Conservation (phyloP, 257 asterid genomes). For the Oldenlandia corymbosa region DNA sequence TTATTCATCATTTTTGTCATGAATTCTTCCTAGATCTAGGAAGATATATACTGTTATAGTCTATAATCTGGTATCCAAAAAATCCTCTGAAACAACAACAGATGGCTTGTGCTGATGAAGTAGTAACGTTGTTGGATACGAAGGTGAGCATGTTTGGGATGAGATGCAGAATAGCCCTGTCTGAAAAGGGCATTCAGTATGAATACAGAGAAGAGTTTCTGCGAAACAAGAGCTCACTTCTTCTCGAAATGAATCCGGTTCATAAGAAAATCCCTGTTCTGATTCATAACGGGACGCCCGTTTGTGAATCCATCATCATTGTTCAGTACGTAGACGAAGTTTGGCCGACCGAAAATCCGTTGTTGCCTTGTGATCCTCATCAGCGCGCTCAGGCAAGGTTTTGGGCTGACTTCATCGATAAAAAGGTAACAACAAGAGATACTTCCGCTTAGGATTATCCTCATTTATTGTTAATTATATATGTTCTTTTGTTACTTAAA, state of each 20-base stretch:
- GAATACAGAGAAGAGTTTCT: constrained; percentile 13
- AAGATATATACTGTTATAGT: too few relatives aligned
- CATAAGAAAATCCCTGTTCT: constrained; percentile 25
- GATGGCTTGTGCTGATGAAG: constrained; percentile 5
- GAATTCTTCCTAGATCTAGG: too few relatives aligned
- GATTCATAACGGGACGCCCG: constrained; percentile 21
- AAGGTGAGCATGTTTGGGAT: constrained; percentile 18
- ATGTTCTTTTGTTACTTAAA: too few relatives aligned
- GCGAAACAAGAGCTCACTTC: constrained; percentile 18
- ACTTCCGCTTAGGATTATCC: neutral
- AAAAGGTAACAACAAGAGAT: constrained; percentile 15
- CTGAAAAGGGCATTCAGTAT: constrained; percentile 18
- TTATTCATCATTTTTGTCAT: too few relatives aligned
- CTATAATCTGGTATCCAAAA: too few relatives aligned
- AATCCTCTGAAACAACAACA: too few relatives aligned
- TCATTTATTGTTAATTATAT: neutral
- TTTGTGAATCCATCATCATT: constrained; percentile 21
- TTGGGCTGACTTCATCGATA: constrained; percentile 24
- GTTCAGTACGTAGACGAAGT: constrained; percentile 26
- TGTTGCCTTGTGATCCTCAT: constrained; percentile 22
- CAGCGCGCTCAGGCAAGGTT: constrained; percentile 24
- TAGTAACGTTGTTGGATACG: constrained; percentile 17
- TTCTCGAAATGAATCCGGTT: constrained; percentile 20
- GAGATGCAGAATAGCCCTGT: constrained; percentile 21
- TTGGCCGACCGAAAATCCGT: constrained; percentile 10